Evolutionary conservation across 2,329 filamentous ascomycete species (phyloP), one percentile per base, ranked within the genome.

Genomic region (Fusarium euwallaceae): DNA sequence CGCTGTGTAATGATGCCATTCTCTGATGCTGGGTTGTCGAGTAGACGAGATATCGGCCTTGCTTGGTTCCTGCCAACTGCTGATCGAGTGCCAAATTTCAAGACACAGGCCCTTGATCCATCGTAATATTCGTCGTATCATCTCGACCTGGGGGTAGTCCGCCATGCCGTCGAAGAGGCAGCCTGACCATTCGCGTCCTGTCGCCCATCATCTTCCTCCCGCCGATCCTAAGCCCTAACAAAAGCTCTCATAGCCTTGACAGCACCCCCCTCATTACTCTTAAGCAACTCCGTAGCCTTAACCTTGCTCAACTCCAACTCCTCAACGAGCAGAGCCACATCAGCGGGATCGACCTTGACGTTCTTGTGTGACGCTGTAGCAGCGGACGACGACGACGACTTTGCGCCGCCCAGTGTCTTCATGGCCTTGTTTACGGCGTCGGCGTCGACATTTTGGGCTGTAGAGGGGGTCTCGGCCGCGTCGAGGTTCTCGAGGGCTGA

Each of bases 211-310:
- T 48, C 20, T 45, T 45, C 11, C 32, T 51, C 6, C 27, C 24
- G 16, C 20, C 22, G 20, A 2, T 67, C 60, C 48, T 62, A 73
- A n/a, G 63, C 75, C 17, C 20, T 55, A 22, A 85, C 73, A 71
- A 80, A 95, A 0, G 91, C 90, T 68, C 83, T 87, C 86, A 96
- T 88, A 1, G 93, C 93, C 81, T 89, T 87, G 43, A 92, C 87
- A 2, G 89, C 89, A 79, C 94, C 88, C 4, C 93, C 94, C 60
- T 95, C 92, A 78, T 95, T 87, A 6, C 88, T 86, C 81, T 91
- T 92, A 6, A 97, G 86, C 61, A 96, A 82, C 70, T 96, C 94
- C 2, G 92, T 95, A 2, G 93, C 94, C 82, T 92, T 94, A 3
- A 85, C 77, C 82, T 94, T 95, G 2, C 89, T 84, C 39, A 96